Percentiles rank a stretch among this genome's conserved stretches.
These are phyloP conservation scores for Aurifilum marmelostoma DNA, from an alignment of 2,329 filamentous ascomycete genomes.

Conservation along the genomic window DNA sequence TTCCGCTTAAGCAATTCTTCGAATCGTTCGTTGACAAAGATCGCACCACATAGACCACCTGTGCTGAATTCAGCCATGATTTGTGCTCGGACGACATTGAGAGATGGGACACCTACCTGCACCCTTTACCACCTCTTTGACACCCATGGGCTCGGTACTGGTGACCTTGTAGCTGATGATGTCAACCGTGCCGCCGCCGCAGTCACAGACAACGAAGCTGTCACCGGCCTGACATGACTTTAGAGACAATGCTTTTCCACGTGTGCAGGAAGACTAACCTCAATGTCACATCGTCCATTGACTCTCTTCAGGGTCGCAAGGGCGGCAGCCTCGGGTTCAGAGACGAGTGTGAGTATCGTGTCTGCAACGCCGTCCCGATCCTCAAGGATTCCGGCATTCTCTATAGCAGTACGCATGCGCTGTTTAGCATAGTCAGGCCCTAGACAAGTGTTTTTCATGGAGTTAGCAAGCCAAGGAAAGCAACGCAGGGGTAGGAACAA, in stretches of 20 bases:
- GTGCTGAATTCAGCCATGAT: background rate
- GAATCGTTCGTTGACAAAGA: slow-evolving; percentile 47
- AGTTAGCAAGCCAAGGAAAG: background rate
- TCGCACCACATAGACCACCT: slow-evolving; percentile 45
- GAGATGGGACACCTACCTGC: slow-evolving; percentile 36
- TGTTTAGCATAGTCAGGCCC: slow-evolving; percentile 42
- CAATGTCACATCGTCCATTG: slow-evolving; percentile 30
- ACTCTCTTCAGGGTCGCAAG: slow-evolving; percentile 42
- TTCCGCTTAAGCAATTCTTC: slow-evolving; percentile 35
- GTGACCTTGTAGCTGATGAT: slow-evolving; percentile 44
- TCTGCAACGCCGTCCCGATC: slow-evolving; percentile 32
- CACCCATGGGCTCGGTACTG: slow-evolving; percentile 31
- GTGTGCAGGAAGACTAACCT: slow-evolving; percentile 22
- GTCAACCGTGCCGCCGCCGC: slow-evolving; percentile 40
- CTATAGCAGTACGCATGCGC: slow-evolving; percentile 43
- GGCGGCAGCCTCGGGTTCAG: slow-evolving; percentile 51
- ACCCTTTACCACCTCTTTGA: slow-evolving; percentile 44
- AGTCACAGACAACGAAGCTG: slow-evolving; percentile 37
- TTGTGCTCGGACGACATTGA: background rate
- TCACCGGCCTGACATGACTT: slow-evolving; percentile 26
- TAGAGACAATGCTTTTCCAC: background rate
- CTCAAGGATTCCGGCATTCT: slow-evolving; percentile 42
- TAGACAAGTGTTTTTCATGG: background rate
- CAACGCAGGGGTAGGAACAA: background rate
- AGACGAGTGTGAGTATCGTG: slow-evolving; percentile 42